Conservation (phyloP, 2,329 filamentous ascomycete genomes). For the Cytospora mali region DNA sequence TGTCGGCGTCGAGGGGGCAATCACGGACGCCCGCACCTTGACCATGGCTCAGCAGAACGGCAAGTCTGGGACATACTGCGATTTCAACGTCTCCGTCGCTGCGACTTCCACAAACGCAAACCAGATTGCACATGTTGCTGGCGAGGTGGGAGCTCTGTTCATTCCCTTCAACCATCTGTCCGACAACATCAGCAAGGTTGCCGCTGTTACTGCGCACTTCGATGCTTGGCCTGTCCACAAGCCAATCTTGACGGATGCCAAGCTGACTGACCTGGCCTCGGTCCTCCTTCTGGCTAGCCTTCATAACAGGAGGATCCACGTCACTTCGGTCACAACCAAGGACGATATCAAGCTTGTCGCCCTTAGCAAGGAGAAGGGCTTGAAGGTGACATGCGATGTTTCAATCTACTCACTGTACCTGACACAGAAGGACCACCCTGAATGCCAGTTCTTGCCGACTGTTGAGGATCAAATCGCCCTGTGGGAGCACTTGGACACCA, state of each 20-base stretch:
- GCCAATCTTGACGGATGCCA: constrained; percentile 80
- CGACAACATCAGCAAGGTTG: constrained; percentile 82
- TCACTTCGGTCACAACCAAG: constrained; percentile 78
- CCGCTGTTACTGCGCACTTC: constrained; percentile 77
- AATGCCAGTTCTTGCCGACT: constrained; percentile 67
- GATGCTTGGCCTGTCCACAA: constrained; percentile 77
- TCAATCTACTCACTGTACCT: constrained; percentile 80
- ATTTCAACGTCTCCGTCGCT: constrained; percentile 79
- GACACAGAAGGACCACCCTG: constrained; percentile 69
- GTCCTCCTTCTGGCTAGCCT: constrained; percentile 77
- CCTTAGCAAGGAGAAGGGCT: constrained; percentile 77
- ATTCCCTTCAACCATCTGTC: constrained; percentile 82
- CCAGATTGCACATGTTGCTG: constrained; percentile 71
- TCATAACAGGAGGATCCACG: constrained; percentile 76
- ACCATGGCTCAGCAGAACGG: constrained; percentile 73
- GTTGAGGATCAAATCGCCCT: constrained; percentile 70
- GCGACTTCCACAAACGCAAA: constrained; percentile 74
- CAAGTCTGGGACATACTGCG: constrained; percentile 68
- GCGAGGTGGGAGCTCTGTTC: constrained; percentile 78
- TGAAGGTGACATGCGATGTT: constrained; percentile 81
- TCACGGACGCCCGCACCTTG: constrained; percentile 72
- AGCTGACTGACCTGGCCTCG: constrained; percentile 78
- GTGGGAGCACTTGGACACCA: constrained; percentile 72
- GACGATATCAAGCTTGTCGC: constrained; percentile 78
- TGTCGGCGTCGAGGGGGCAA: constrained; percentile 70